Conservation (phyloP, 768 basidiomycete genomes). For the Strobilomyces confusus region DNA sequence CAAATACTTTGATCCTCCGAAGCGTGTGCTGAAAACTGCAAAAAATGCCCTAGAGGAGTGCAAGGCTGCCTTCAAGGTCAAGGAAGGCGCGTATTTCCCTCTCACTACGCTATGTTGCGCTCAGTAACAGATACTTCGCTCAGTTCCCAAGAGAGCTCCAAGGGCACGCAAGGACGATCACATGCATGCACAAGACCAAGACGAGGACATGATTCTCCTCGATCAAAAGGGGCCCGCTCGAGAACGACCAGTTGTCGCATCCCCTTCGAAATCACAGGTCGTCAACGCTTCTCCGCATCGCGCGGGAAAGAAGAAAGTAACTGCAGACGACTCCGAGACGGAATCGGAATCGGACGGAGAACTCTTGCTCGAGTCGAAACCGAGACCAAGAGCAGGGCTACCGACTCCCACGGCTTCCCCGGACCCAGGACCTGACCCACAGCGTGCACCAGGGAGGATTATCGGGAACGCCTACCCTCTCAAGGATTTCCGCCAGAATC, state of each 20-base stretch:
- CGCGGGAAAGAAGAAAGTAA: slow-evolving; percentile 14
- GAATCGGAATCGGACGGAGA: slow-evolving; percentile 47
- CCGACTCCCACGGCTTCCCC: slow-evolving; percentile 55
- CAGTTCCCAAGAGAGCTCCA: slow-evolving; percentile 63
- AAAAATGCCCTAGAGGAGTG: slow-evolving; percentile 54
- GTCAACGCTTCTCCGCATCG: background rate
- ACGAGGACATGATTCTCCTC: slow-evolving; percentile 56
- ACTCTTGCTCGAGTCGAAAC: slow-evolving; percentile 13
- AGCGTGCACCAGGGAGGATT: slow-evolving; percentile 65
- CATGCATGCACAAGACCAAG: slow-evolving; percentile 56
- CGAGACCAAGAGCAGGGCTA: slow-evolving; percentile 21
- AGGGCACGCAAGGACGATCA: slow-evolving; percentile 61
- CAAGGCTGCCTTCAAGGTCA: slow-evolving; percentile 68
- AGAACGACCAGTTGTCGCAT: slow-evolving; percentile 13
- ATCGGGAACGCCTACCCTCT: slow-evolving; percentile 73
- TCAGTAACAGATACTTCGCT: background rate
- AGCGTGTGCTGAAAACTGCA: slow-evolving; percentile 58
- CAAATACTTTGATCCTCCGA: slow-evolving; percentile 82
- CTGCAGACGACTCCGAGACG: slow-evolving; percentile 45
- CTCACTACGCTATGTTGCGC: background rate
- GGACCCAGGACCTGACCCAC: slow-evolving; percentile 43
- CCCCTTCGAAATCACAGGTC: slow-evolving; percentile 7
- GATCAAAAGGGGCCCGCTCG: slow-evolving; percentile 30
- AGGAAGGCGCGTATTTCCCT: slow-evolving; percentile 50
- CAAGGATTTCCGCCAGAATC: slow-evolving; percentile 69